Evolutionary conservation across 352 stramenopile genomes (phyloP).

Genomic region (Phytophthora agathidicida): DNA sequence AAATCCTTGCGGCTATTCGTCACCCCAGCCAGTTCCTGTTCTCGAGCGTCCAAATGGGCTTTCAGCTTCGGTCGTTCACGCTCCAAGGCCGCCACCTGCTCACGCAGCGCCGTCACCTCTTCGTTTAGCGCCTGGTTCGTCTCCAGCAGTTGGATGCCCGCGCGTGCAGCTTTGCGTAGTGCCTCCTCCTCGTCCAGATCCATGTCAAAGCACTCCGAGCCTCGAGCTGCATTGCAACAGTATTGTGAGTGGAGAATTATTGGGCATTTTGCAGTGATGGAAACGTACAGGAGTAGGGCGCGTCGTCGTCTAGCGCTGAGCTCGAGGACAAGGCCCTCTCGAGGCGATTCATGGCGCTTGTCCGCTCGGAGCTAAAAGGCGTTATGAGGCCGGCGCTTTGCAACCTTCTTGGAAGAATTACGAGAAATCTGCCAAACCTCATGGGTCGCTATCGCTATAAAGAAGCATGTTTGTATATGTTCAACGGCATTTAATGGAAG

Average conservation of each 20-base stretch:
- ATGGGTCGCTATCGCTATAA: too few species aligned
- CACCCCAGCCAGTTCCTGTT: conserved; percentile 48
- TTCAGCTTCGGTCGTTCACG: conserved; percentile 52
- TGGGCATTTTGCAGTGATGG: background rate
- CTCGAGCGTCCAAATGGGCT: conserved; percentile 41
- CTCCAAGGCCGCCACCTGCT: conserved; percentile 64
- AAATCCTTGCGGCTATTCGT: conserved; percentile 50
- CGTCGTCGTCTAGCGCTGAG: conserved; percentile 28
- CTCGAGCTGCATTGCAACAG: conserved; percentile 25
- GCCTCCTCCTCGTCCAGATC: conserved; percentile 67
- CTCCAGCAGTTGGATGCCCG: conserved; percentile 76
- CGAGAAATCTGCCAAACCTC: background rate
- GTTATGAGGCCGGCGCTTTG: conserved; percentile 25
- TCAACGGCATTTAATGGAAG: too few species aligned
- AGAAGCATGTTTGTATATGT: background rate
- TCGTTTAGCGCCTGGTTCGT: conserved; percentile 73
- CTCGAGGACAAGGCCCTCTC: conserved; percentile 26
- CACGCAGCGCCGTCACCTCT: conserved; percentile 59
- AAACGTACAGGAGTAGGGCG: conserved; percentile 25
- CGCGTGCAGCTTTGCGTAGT: conserved; percentile 66
- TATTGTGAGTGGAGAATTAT: background rate
- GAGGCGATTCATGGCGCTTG: conserved; percentile 24
- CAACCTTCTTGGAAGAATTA: conserved; percentile 1
- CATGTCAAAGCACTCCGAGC: conserved; percentile 45
- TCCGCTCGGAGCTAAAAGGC: background rate